Percentiles rank a stretch among this genome's conserved stretches.
These are phyloP conservation scores for Neophaeococcomyces mojaviensis DNA, from an alignment of 2,329 filamentous ascomycete genomes.

Conservation along the genomic window DNA sequence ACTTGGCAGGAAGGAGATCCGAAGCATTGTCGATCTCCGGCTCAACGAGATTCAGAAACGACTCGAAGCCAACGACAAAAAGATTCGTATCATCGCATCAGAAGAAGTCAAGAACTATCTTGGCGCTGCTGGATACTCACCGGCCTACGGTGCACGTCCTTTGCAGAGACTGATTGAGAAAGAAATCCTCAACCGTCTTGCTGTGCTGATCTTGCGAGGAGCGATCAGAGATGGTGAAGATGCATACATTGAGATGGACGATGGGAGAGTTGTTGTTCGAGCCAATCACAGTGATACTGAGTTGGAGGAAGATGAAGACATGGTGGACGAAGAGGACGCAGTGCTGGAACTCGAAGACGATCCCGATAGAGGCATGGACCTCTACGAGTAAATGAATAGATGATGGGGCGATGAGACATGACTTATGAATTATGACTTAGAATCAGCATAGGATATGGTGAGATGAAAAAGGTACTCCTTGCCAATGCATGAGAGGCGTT, in stretches of 20 bases:
- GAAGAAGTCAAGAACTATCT: constrained; percentile 89
- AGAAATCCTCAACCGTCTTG: constrained; percentile 88
- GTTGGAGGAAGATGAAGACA: constrained; percentile 59
- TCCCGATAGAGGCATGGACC: constrained; percentile 49
- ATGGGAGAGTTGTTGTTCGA: constrained; percentile 64
- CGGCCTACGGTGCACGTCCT: constrained; percentile 87
- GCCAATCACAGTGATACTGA: constrained; percentile 67
- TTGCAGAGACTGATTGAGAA: constrained; percentile 88
- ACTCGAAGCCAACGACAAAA: constrained; percentile 73
- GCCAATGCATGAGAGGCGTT: no score
- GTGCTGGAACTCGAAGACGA: constrained; percentile 61
- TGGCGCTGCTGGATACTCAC: constrained; percentile 83
- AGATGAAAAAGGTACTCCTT: no score
- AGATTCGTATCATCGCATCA: constrained; percentile 74
- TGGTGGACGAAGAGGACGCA: constrained; percentile 69
- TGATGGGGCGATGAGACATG: background rate
- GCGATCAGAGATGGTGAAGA: constrained; percentile 77
- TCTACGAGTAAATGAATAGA: constrained; percentile 46
- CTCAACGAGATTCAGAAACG: constrained; percentile 85
- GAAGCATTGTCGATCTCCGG: constrained; percentile 89
- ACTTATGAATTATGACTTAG: constrained; percentile 6
- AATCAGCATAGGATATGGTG: background rate
- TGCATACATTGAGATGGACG: constrained; percentile 69
- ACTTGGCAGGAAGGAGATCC: constrained; percentile 79
- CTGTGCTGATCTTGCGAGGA: constrained; percentile 81